These are phyloP conservation scores for Excoecaria cochinchinensis DNA, from an alignment of 345 rosid species.

Conservation along the genomic window DNA sequence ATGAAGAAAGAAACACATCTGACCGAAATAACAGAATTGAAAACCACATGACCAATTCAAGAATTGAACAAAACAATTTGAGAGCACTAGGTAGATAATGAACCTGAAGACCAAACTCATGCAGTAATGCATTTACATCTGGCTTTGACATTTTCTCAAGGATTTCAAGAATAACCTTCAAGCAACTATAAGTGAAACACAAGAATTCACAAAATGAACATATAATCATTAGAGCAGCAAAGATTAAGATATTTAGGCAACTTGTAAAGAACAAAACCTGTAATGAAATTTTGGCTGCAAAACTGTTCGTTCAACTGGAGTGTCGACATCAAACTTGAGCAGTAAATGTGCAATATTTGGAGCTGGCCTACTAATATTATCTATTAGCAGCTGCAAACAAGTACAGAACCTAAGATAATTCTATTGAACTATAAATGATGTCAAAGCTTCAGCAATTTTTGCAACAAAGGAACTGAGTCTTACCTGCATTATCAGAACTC, in stretches of 20 bases:
- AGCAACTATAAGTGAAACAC: conserved; percentile 57
- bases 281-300: conserved; percentile 91
- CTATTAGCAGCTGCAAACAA: conserved; percentile 71
- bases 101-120: conserved; percentile 95
- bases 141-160: conserved; percentile 77
- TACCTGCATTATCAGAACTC: conserved; percentile 91
- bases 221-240: conserved; percentile 10
- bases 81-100: conserved; percentile 17
- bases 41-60: not conserved
- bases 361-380: conserved; percentile 79
- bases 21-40: not conserved
- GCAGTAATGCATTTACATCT: conserved; percentile 71
- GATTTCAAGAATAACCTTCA: conserved; percentile 88
- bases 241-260: not conserved
- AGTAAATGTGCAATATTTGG: conserved; percentile 90
- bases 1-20: conserved; percentile 20
- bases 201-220: conserved; percentile 8
- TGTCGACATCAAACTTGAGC: conserved; percentile 83
- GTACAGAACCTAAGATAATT: conserved; percentile 4
- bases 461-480: conserved; percentile 17
- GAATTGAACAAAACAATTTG: not conserved
- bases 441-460: not conserved
- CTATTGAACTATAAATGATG: not conserved
- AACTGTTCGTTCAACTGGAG: conserved; percentile 69
- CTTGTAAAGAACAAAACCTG: conserved; percentile 52